Percentiles rank a stretch among this genome's conserved stretches.
Conservation (phyloP, 2,329 filamentous ascomycete genomes). For the Coleophoma cylindrospora region DNA sequence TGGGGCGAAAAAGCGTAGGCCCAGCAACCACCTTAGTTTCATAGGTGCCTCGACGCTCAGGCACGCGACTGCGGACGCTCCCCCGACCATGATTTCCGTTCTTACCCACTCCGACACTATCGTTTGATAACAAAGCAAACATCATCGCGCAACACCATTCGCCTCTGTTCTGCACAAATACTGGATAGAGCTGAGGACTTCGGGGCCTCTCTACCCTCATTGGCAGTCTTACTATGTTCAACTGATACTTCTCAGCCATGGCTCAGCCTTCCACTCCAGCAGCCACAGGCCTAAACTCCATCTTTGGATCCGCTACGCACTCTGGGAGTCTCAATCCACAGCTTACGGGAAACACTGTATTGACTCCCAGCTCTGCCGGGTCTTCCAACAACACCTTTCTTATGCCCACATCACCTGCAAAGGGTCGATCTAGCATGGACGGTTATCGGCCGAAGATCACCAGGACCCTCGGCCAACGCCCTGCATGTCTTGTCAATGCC, state of each 20-base stretch:
- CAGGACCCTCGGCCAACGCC: constrained; percentile 72
- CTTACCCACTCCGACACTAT: neutral
- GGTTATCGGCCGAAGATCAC: constrained; percentile 82
- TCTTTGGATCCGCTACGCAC: constrained; percentile 38
- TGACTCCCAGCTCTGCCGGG: constrained; percentile 42
- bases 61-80: neutral
- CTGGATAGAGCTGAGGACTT: neutral
- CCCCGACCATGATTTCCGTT: neutral
- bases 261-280: constrained; percentile 39
- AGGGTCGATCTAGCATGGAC: constrained; percentile 59
- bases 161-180: no score
- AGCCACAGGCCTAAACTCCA: constrained; percentile 33
- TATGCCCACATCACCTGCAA: constrained; percentile 81
- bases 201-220: neutral
- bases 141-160: neutral
- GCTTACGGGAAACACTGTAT: constrained; percentile 8
- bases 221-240: constrained; percentile 12
- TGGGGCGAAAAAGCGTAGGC: no score
- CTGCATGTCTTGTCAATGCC: constrained; percentile 93
- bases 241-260: constrained; percentile 28
- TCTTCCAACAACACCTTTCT: constrained; percentile 78
- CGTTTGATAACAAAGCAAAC: neutral
- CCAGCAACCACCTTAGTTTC: no score
- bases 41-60: neutral
- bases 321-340: constrained; percentile 9